A percentile compares a stretch with the other conserved stretches of the same genome.
Conservation (phyloP, 2,329 filamentous ascomycete species). For the Chaetomiaceae sp. region DNA sequence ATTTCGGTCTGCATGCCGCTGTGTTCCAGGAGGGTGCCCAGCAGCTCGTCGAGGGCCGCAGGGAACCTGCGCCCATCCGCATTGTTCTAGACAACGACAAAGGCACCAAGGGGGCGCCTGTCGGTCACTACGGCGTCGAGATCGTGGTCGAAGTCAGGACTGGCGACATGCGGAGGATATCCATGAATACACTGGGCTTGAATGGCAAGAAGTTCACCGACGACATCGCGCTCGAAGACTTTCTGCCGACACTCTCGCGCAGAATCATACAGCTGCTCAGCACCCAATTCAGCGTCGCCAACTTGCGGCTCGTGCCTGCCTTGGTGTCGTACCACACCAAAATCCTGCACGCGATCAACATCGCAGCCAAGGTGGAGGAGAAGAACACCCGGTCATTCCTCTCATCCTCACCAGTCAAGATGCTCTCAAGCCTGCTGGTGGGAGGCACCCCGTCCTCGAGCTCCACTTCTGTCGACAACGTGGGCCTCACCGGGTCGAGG, state of each 20-base stretch:
- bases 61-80: slow-evolving; percentile 63
- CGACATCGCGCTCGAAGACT: slow-evolving; percentile 65
- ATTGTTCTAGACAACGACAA: slow-evolving; percentile 68
- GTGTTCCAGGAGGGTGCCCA: slow-evolving; percentile 67
- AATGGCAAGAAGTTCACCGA: slow-evolving; percentile 70
- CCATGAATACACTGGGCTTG: slow-evolving; percentile 54
- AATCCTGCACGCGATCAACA: slow-evolving; percentile 63
- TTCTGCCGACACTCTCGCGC: slow-evolving; percentile 69
- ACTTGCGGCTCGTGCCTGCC: slow-evolving; percentile 58
- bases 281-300: slow-evolving; percentile 63
- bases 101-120: slow-evolving; percentile 60
- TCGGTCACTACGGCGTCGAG: slow-evolving; percentile 66
- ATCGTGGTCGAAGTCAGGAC: slow-evolving; percentile 60
- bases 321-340: slow-evolving; percentile 75
- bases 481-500: slow-evolving; percentile 32
- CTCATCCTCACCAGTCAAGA: slow-evolving; percentile 81
- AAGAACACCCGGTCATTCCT: slow-evolving; percentile 57
- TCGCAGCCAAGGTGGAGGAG: slow-evolving; percentile 57
- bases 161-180: slow-evolving; percentile 47
- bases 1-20: slow-evolving; percentile 57
- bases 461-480: slow-evolving; percentile 36
- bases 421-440: slow-evolving; percentile 76
- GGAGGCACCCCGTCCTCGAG: slow-evolving; percentile 42
- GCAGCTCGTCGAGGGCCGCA: slow-evolving; percentile 58
- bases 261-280: slow-evolving; percentile 69